Conservation (phyloP, 164 flowering plant species). For the Litsea cubeba region DNA sequence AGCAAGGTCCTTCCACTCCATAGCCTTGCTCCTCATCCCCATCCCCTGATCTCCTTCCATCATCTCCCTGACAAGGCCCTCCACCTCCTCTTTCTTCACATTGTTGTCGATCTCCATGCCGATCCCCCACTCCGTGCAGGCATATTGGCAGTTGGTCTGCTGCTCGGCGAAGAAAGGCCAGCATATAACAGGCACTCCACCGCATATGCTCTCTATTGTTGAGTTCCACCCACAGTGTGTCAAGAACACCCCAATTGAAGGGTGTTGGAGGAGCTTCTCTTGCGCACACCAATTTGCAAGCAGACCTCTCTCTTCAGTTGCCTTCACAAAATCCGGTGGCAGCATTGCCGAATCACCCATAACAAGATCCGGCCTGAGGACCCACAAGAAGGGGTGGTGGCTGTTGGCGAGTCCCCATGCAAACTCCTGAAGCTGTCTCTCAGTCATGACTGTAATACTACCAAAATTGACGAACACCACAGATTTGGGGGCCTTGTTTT, state of each 20-base stretch:
- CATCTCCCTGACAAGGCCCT: slow-evolving; percentile 24
- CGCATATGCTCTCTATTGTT: slow-evolving; percentile 16
- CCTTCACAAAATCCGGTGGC: slow-evolving; percentile 25
- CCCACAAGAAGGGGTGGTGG: slow-evolving; percentile 37
- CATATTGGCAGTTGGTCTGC: slow-evolving; percentile 27
- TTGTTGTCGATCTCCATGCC: slow-evolving; percentile 26
- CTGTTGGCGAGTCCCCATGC: slow-evolving; percentile 58
- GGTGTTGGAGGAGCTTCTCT: slow-evolving; percentile 24
- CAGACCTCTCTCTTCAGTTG: slow-evolving; percentile 25
- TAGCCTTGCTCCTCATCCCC: slow-evolving; percentile 24
- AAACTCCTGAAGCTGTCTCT: slow-evolving; percentile 33
- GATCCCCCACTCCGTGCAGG: slow-evolving; percentile 25
- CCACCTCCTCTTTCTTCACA: slow-evolving; percentile 32
- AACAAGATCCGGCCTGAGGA: slow-evolving; percentile 43
- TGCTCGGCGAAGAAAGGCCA: slow-evolving; percentile 62
- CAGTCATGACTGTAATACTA: slow-evolving; percentile 33
- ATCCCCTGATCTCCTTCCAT: slow-evolving; percentile 34
- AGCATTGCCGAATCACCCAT: slow-evolving; percentile 25
- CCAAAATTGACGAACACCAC: slow-evolving; percentile 53
- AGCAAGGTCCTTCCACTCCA: slow-evolving; percentile 33
- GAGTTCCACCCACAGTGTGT: slow-evolving; percentile 37
- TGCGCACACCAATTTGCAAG: slow-evolving; percentile 46
- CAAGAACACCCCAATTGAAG: slow-evolving; percentile 26
- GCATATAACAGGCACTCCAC: slow-evolving; percentile 42
- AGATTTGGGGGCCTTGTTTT: slow-evolving; percentile 25